Base-by-base conservation (phyloP, 306 rosid species). In the Vicia villosa region DNA sequence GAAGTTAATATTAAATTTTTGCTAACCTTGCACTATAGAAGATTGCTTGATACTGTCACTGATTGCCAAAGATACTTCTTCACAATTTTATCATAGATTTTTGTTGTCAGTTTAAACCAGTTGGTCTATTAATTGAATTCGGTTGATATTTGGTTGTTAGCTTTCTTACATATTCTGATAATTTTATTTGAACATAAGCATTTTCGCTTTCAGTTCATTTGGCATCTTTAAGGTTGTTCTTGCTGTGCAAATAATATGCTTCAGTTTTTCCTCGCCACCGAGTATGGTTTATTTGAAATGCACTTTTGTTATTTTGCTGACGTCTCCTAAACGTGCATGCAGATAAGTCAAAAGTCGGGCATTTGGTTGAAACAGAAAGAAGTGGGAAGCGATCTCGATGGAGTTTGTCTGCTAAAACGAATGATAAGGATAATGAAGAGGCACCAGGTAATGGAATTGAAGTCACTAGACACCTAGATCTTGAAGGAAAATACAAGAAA, bases 341-440 rank as follows among this genome's bases (percentile, higher is more conserved):
- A 68, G 81, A 73, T 83, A 79, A 69, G 77, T 69, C 73, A 49
- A 85, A 83, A 75, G 77, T 40, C 34, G 82, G 83, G 57, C 69
- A 69, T 77, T 77, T 68, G 66, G 88, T 78, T 68, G 84, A 80
- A 70, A 66, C 77, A 59, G 72, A 54, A 38, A 88, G 85, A 83
- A 75, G 69, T 66, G 81, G 83, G 75, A 95, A 74, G 81, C 85
- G 80, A 50, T 87, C 97, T 91, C 84, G 95, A n/a, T 88, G 89
- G 92, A 91, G 77, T 83, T 68, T 84, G 24, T 85, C 85, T 72
- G 80, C 80, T 72, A 88, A 73, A 32, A 80, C 81, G 47, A 69
- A 60, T 30, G 83, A 63, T 26, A 74, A 78, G 74, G 83, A 68
- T 72, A 37, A 60, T 28, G 87, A 79, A 40, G 73, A 50, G 37